Conservation (phyloP, 257 asterid genomes). For the Solanum virginianum region DNA sequence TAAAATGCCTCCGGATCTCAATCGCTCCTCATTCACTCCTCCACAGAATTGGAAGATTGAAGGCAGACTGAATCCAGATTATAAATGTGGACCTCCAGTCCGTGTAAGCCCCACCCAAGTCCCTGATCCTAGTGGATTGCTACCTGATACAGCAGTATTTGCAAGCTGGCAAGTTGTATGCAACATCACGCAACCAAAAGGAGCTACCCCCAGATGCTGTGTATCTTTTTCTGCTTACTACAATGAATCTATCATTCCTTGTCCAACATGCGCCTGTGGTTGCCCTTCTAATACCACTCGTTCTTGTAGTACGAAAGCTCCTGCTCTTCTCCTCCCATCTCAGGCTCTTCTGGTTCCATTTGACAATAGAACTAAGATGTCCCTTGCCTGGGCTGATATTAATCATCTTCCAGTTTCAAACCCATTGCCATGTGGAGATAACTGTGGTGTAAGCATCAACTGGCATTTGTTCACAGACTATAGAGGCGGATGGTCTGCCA, state of each 20-base stretch:
- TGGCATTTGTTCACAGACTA: conserved; percentile 85
- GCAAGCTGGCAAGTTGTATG: conserved; percentile 96
- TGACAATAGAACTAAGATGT: conserved; percentile 42
- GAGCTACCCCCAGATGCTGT: conserved; percentile 68
- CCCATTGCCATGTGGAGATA: conserved; percentile 73
- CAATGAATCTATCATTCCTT: conserved; percentile 82
- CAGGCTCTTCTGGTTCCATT: conserved; percentile 74
- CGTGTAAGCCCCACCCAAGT: conserved; percentile 66
- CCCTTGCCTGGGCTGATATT: conserved; percentile 72
- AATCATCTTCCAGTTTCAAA: conserved; percentile 53
- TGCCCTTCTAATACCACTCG: conserved; percentile 28
- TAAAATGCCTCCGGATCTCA: conserved; percentile 85
- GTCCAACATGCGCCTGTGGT: conserved; percentile 86
- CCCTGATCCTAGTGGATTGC: conserved; percentile 54
- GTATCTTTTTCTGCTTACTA: conserved; percentile 88
- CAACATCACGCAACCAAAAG: conserved; percentile 62
- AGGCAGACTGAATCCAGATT: conserved; percentile 74
- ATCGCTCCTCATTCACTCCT: conserved; percentile 64
- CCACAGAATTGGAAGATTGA: conserved; percentile 74
- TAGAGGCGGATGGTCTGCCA: conserved; percentile 84
- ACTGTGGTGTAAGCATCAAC: conserved; percentile 82
- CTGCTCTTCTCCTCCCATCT: conserved; percentile 72
- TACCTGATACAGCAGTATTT: conserved; percentile 36
- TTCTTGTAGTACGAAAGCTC: conserved; percentile 43
- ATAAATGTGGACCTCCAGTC: conserved; percentile 71